phyloP scores from a whole-genome alignment of 1,284 basidiomycete species.

The Tetrapyrgos nigripes region DNA sequence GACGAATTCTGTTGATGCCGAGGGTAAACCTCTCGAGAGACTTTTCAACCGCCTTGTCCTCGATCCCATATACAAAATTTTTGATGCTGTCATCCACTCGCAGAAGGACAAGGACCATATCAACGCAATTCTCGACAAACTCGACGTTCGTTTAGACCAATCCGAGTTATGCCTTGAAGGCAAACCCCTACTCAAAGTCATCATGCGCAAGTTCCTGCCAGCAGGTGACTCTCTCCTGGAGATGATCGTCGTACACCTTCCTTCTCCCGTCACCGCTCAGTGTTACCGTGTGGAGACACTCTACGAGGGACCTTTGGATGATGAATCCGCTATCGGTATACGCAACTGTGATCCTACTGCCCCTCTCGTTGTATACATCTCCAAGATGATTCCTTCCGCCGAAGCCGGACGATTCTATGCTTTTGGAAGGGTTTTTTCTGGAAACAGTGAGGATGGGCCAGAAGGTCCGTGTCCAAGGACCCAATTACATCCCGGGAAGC shows the following conservation, averaged over 20 bases:
- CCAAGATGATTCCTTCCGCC: conserved; percentile 99
- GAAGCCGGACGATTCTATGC: conserved; percentile 99
- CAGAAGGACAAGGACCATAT: conserved; percentile 98
- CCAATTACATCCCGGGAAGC: conserved; percentile 96
- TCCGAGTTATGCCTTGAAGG: conserved; percentile 97
- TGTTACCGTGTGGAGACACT: conserved; percentile 99
- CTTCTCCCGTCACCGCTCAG: conserved; percentile 97
- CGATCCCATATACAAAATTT: conserved; percentile 99
- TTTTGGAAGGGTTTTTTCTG: conserved; percentile 99
- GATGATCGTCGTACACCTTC: conserved; percentile 99
- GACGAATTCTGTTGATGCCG: conserved; percentile 77
- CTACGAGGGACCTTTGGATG: conserved; percentile 99
- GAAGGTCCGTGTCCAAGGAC: conserved; percentile 99
- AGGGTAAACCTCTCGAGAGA: conserved; percentile 91
- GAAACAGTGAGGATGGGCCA: conserved; percentile 95
- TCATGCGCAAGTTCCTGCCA: conserved; percentile 99
- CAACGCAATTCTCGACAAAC: conserved; percentile 91
- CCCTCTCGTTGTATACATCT: conserved; percentile 98
- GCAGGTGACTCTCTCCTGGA: conserved; percentile 98
- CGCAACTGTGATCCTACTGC: conserved; percentile 98
- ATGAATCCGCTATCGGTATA: conserved; percentile 98
- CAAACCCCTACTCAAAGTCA: conserved; percentile 95
- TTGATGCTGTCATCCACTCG: conserved; percentile 99
- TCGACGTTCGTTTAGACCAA: conserved; percentile 89
- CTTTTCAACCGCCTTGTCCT: conserved; percentile 97